Conservation (phyloP, 306 rosid species). For the Castanea crenata region DNA sequence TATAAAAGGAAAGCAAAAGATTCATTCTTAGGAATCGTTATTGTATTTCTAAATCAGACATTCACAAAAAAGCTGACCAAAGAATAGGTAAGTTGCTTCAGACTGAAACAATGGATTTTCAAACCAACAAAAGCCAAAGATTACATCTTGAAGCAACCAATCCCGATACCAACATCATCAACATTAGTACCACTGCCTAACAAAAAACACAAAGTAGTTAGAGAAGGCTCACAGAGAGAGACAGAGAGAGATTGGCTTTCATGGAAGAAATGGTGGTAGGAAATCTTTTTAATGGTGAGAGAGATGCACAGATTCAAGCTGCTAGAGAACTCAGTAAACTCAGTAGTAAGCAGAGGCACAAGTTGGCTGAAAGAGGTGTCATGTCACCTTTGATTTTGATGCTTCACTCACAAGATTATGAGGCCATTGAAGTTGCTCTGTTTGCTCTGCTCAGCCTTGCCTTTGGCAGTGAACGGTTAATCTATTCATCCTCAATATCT, state of each 20-base stretch:
- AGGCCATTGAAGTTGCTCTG: constrained; percentile 68
- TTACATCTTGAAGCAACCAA: constrained; percentile 72
- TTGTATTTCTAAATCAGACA: constrained; percentile 34
- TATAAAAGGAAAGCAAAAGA: constrained; percentile 56
- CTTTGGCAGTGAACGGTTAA: constrained; percentile 85
- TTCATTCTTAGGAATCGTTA: constrained; percentile 43
- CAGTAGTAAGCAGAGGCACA: constrained; percentile 53
- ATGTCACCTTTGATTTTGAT: constrained; percentile 64
- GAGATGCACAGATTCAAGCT: constrained; percentile 52
- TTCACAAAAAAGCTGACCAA: constrained; percentile 41
- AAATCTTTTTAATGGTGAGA: constrained; percentile 50
- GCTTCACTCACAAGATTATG: constrained; percentile 57
- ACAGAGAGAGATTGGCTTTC: constrained; percentile 17
- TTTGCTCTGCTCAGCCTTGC: constrained; percentile 70
- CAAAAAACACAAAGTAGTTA: constrained; percentile 5
- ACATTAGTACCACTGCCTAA: constrained; percentile 27
- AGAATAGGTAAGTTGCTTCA: constrained; percentile 73
- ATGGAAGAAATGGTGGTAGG: constrained; percentile 60
- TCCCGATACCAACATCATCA: constrained; percentile 39
- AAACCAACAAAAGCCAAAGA: constrained; percentile 50
- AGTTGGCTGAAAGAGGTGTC: constrained; percentile 53
- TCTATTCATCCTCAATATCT: constrained; percentile 14
- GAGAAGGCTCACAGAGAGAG: constrained; percentile 3
- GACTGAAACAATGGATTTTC: constrained; percentile 80
- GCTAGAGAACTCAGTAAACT: constrained; percentile 55